Evolutionary conservation across 2,329 filamentous ascomycete species (phyloP), one percentile per base, ranked within the genome.

Genomic region (Mollisiaceae sp.): DNA sequence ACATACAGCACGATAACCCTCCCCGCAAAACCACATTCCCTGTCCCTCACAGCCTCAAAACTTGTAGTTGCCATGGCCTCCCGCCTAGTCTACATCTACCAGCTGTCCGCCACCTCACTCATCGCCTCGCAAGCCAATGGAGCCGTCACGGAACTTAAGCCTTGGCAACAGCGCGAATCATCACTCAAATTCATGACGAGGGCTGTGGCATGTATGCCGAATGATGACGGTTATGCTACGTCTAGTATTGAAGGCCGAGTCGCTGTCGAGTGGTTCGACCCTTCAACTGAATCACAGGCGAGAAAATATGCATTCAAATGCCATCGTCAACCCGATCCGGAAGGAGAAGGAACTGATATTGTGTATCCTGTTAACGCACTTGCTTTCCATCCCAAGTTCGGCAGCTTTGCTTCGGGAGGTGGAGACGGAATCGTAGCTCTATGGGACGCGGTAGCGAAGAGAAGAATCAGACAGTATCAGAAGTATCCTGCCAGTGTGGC

Each of bases 261-360:
- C 1, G 94, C 94, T 0, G 95, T 99, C 0, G 95, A 99, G 78
- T 98, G 94, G 92, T 98, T 99, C 77, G 95, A 98, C 76, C 92
- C 95, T 18, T 92, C 89, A 5, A 83, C 88, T 50, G 91, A 94
- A 77, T 94, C 91, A 4, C 94, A 98, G 80, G 90, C 91, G 45
- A 87, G 94, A 71, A 98, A 97, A 78, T 99, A 98, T 78, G 95
- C 95, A 15, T 99, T 99, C 86, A 99, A 99, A 79, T 99, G 95
- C 79, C 95, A 99, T 79, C 87, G 95, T 4, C 92, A 97, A 77
- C 85, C 88, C 1, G 84, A 83, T 11, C 79, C 86, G 1, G 85
- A 89, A 47, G 83, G 84, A 11, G 85, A 85, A 45, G 78, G 36
- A 76, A 81, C 62, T 85, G 90, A 92, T 74, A 82, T 91, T 1